These are phyloP conservation scores for Apiospora arundinis DNA, from an alignment of 2,329 filamentous ascomycete genomes.

Conservation along the genomic window DNA sequence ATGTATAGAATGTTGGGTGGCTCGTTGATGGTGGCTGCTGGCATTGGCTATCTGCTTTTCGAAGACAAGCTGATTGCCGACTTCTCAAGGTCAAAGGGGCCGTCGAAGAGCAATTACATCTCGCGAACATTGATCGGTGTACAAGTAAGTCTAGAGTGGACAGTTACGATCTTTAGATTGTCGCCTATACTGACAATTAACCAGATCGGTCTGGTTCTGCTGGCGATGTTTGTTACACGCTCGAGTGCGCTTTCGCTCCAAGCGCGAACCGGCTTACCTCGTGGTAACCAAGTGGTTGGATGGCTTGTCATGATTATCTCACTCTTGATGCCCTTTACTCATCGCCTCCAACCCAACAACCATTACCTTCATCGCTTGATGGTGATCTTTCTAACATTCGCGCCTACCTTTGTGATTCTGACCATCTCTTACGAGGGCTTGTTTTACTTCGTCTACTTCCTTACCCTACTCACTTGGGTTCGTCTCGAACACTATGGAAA, in stretches of 20 bases:
- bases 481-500: constrained; percentile 85
- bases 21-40: constrained; percentile 76
- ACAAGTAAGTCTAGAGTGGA: constrained; percentile 56
- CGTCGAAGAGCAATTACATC: constrained; percentile 46
- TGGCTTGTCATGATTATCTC: constrained; percentile 83
- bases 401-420: constrained; percentile 92
- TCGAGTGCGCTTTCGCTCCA: constrained; percentile 87
- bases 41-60: constrained; percentile 79
- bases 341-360: constrained; percentile 78
- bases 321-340: constrained; percentile 79
- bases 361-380: constrained; percentile 91
- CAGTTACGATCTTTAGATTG: background rate
- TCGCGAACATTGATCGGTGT: constrained; percentile 68
- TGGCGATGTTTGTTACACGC: constrained; percentile 85
- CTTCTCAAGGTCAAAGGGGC: constrained; percentile 42
- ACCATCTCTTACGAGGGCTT: constrained; percentile 97
- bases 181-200: constrained; percentile 26
- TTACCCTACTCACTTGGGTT: constrained; percentile 86
- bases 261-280: constrained; percentile 81
- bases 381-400: constrained; percentile 90
- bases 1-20: constrained; percentile 72
- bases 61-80: constrained; percentile 67
- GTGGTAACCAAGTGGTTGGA: constrained; percentile 86
- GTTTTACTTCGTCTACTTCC: constrained; percentile 90
- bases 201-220: constrained; percentile 75